Percentiles rank a stretch among this genome's conserved stretches.
Conservation (phyloP, 2,329 filamentous ascomycete species). For the Eutypa lata region DNA sequence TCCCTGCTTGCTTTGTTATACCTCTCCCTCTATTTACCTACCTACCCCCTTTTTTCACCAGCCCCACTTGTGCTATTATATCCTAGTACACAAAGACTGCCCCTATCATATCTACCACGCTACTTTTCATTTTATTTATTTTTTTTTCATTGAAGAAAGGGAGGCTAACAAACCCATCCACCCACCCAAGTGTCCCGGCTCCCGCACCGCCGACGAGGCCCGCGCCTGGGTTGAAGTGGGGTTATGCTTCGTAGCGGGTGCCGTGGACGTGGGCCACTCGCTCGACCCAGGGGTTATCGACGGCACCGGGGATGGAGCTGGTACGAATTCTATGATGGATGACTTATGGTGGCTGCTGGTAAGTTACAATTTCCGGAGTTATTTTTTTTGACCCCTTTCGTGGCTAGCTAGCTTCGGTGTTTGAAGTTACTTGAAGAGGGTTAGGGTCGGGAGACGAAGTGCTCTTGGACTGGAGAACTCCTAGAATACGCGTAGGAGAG, state of each 20-base stretch:
- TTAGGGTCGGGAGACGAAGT: no score
- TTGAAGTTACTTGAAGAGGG: no score
- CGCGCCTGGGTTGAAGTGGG: conserved; percentile 30
- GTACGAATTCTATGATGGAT: conserved; percentile 1
- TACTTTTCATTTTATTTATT: no score
- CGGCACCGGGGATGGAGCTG: no score
- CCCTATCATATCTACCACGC: no score
- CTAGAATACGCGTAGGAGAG: no score
- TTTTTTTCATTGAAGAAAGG: no score
- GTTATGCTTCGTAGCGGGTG: conserved; percentile 31
- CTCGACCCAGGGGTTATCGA: conserved; percentile 3
- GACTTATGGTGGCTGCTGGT: conserved; percentile 10
- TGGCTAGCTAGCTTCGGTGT: no score
- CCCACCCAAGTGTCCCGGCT: conserved; percentile 33
- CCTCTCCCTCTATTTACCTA: background rate
- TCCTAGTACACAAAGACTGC: background rate
- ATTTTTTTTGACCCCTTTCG: no score
- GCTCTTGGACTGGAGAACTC: no score
- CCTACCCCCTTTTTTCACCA: background rate
- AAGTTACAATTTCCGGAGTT: no score
- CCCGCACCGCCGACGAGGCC: conserved; percentile 26
- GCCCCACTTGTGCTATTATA: background rate
- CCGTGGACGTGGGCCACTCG: background rate
- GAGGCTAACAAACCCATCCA: background rate
- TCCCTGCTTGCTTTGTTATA: background rate